Evolutionary conservation across 441 rosid species (phyloP).

Genomic region (Erodium chrysanthum): DNA sequence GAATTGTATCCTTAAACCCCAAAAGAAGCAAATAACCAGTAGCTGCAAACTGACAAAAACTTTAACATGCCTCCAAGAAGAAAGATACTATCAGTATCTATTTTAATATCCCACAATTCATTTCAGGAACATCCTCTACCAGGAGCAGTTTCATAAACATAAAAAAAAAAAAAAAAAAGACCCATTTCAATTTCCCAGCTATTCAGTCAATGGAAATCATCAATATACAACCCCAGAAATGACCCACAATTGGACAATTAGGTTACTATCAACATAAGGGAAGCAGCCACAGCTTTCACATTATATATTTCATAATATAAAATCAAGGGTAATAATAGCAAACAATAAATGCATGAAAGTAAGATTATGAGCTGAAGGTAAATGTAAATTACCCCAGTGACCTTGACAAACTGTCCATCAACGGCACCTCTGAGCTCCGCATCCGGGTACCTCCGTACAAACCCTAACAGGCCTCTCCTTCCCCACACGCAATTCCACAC

Average conservation of each 20-base stretch:
- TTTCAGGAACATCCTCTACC: too few relatives aligned
- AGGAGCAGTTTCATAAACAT: too few relatives aligned
- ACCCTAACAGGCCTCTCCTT: constrained; percentile 47
- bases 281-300: neutral
- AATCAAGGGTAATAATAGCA: neutral
- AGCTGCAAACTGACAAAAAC: neutral
- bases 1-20: constrained; percentile 19
- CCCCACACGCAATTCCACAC: constrained; percentile 66
- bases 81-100: too few relatives aligned
- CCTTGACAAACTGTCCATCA: constrained; percentile 83
- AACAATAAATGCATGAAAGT: too few relatives aligned
- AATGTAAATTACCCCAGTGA: constrained; percentile 65
- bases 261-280: neutral
- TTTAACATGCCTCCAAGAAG: too few relatives aligned
- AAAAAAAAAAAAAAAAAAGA: too few relatives aligned
- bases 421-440: constrained; percentile 77
- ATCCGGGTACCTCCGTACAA: constrained; percentile 49
- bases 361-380: too few relatives aligned
- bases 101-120: too few relatives aligned
- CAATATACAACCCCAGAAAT: neutral
- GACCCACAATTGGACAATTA: neutral
- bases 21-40: constrained; percentile 17
- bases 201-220: too few relatives aligned
- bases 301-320: neutral
- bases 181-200: neutral